Percentiles rank a stretch among this genome's conserved stretches.
Evolutionary conservation across 2,329 filamentous ascomycete species (phyloP).

Genomic region (Pestalotiopsis sp.): DNA sequence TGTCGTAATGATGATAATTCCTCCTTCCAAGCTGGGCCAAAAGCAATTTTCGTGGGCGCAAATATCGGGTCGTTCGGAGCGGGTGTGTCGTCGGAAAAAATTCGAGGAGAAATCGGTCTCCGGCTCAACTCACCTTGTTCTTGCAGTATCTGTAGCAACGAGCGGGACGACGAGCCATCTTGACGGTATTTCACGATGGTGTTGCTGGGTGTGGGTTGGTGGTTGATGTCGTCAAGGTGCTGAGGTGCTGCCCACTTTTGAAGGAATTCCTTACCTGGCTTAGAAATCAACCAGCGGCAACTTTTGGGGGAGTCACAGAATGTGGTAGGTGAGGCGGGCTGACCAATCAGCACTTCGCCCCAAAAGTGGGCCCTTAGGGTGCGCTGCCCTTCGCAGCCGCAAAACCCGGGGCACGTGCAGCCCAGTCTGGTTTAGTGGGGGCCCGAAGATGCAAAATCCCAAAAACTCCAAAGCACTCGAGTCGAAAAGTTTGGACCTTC

Average conservation of each 20-base stretch:
- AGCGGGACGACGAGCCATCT: constrained; percentile 99
- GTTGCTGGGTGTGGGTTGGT: constrained; percentile 40
- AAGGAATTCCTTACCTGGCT: constrained; percentile 41
- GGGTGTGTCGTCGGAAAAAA: neutral
- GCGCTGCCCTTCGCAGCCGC: neutral
- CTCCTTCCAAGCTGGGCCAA: neutral
- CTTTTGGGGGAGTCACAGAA: constrained; percentile 5
- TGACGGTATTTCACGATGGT: constrained; percentile 66
- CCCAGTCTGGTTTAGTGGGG: neutral
- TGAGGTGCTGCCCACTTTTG: constrained; percentile 34
- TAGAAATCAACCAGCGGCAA: constrained; percentile 51
- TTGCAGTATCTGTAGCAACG: constrained; percentile 99
- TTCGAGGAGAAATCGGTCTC: neutral
- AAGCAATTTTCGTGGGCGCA: neutral
- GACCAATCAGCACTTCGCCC: constrained; percentile 3
- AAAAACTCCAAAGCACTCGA: neutral
- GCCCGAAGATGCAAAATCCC: neutral
- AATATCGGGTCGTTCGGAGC: neutral
- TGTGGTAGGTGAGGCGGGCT: neutral
- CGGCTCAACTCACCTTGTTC: constrained; percentile 82
- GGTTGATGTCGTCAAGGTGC: constrained; percentile 33
- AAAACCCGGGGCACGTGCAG: neutral
- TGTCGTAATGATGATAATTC: neutral
- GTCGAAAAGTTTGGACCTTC: neutral
- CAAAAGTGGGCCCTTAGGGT: constrained; percentile 10